phyloP scores from a whole-genome alignment of 306 rosid genomes.

The Alnus glutinosa region DNA sequence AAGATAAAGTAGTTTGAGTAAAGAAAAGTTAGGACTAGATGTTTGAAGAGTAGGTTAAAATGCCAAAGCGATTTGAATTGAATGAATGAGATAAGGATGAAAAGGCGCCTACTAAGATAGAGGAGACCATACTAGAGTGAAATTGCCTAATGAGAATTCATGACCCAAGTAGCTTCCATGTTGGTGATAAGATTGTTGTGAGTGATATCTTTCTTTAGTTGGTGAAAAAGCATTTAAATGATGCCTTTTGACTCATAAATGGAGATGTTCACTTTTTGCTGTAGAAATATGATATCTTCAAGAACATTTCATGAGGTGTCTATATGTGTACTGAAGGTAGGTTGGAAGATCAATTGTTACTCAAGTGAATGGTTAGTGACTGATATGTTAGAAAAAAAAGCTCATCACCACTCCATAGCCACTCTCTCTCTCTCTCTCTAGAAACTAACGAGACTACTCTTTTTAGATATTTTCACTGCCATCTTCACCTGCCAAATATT shows the following conservation, averaged over 20 bases:
- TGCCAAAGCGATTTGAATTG: background rate
- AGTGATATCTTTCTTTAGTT: background rate
- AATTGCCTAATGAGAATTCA: background rate
- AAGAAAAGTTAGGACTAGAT: background rate
- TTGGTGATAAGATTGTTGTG: background rate
- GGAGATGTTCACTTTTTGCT: background rate
- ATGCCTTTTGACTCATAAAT: background rate
- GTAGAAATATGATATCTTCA: background rate
- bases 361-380: background rate
- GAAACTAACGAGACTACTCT: background rate
- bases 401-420: background rate
- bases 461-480: background rate
- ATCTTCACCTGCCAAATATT: background rate
- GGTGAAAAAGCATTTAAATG: background rate
- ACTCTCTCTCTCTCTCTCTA: background rate
- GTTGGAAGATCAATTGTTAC: background rate
- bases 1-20: background rate
- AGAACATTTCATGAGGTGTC: too few species aligned
- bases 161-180: background rate
- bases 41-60: background rate
- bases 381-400: background rate
- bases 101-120: background rate
- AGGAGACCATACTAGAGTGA: background rate
- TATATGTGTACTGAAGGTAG: background rate
- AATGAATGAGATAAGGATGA: background rate